These are phyloP conservation scores for Penicillium salamii DNA, from an alignment of 495 filamentous ascomycete genomes.

Conservation along the genomic window DNA sequence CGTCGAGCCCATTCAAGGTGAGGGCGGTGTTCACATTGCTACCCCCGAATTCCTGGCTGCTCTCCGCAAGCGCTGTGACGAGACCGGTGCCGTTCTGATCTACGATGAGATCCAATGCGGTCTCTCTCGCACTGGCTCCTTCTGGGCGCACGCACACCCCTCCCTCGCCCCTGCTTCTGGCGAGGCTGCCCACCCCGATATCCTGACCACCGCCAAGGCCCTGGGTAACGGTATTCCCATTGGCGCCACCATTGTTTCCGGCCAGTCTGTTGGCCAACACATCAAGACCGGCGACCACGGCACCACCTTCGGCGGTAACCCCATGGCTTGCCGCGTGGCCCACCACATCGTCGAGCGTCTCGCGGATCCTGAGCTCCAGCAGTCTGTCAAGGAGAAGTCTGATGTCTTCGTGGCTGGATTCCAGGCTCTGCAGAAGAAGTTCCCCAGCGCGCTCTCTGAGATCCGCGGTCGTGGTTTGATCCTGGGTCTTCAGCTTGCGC, in stretches of 20 bases:
- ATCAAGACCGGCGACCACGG: constrained; percentile 94
- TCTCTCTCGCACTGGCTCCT: constrained; percentile 73
- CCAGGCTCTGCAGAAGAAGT: constrained; percentile 57
- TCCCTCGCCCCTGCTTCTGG: constrained; percentile 34
- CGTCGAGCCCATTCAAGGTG: constrained; percentile 95
- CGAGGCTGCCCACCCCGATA: constrained; percentile 82
- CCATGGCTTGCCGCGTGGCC: constrained; percentile 78
- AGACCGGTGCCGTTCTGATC: constrained; percentile 84
- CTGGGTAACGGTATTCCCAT: constrained; percentile 96
- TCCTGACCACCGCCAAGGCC: constrained; percentile 91
- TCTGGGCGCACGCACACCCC: constrained; percentile 88
- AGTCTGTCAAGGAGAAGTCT: constrained; percentile 61
- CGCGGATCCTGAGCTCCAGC: constrained; percentile 60
- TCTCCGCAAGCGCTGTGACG: constrained; percentile 74
- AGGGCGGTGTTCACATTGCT: constrained; percentile 87
- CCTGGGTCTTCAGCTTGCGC: constrained; percentile 74
- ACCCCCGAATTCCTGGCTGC: constrained; percentile 75
- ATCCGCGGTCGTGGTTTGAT: constrained; percentile 81
- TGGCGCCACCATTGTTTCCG: constrained; percentile 80
- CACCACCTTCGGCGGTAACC: constrained; percentile 96
- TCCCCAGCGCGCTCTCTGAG: constrained; percentile 70
- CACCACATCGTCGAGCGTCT: constrained; percentile 79
- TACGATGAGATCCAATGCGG: constrained; percentile 98
- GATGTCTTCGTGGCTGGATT: constrained; percentile 64
- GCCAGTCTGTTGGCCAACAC: constrained; percentile 68